Evolutionary conservation across 2,329 filamentous ascomycete species (phyloP).

Genomic region (Dactylellina leptospora): DNA sequence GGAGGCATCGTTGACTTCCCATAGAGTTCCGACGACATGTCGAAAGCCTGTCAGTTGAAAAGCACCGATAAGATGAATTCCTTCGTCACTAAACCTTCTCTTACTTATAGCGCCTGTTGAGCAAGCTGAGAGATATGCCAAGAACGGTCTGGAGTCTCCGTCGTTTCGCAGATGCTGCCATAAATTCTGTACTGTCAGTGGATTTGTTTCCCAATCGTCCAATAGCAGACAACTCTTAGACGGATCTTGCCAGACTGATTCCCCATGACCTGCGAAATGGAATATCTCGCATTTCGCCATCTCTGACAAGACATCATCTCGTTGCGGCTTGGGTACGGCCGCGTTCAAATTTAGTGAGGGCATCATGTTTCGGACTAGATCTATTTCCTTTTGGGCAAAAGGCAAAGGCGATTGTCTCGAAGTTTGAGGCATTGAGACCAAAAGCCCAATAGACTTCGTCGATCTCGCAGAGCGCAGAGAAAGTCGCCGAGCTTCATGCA

Average conservation of each 20-base stretch:
- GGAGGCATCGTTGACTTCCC: constrained; percentile 59
- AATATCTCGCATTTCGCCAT: constrained; percentile 59
- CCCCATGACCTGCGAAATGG: constrained; percentile 63
- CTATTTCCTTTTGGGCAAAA: constrained; percentile 5
- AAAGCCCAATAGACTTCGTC: constrained; percentile 51
- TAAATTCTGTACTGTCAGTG: constrained; percentile 14
- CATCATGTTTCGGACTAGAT: not conserved
- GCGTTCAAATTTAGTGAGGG: not conserved
- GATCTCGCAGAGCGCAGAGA: too few relatives aligned
- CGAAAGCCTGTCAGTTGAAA: constrained; percentile 29
- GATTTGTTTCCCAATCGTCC: constrained; percentile 18
- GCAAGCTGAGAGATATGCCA: constrained; percentile 40
- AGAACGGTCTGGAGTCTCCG: constrained; percentile 17
- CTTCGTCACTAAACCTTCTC: constrained; percentile 20
- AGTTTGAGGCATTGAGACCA: constrained; percentile 59
- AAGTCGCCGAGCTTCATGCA: constrained; percentile 56
- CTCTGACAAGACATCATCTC: constrained; percentile 56
- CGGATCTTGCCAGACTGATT: constrained; percentile 57
- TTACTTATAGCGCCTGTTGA: constrained; percentile 21
- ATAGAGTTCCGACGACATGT: constrained; percentile 60
- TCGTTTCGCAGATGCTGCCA: constrained; percentile 17
- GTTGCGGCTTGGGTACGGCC: not conserved
- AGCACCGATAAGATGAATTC: constrained; percentile 25
- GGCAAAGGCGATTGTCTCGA: constrained; percentile 26
- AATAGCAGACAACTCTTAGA: constrained; percentile 58